Conservation (phyloP, 2,329 filamentous ascomycete genomes). For the Exophiala xenobiotica region DNA sequence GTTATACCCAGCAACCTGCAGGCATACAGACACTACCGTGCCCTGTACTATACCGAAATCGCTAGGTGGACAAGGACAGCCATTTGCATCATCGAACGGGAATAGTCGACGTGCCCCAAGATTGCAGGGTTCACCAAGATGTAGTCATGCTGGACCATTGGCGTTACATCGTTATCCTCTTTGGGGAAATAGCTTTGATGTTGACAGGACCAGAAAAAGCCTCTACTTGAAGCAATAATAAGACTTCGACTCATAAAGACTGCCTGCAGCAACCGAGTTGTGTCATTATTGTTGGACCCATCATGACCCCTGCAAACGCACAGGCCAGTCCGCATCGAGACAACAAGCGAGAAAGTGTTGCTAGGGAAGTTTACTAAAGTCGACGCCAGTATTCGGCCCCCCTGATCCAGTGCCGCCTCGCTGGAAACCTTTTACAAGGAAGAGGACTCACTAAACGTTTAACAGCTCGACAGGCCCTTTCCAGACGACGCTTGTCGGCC, state of each 20-base stretch:
- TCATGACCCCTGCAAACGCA: not conserved
- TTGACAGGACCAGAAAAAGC: not conserved
- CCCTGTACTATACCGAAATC: not conserved
- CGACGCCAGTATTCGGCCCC: not conserved
- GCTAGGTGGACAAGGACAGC: not conserved
- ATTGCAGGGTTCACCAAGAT: not conserved
- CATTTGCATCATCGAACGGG: not conserved
- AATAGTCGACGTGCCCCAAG: not conserved
- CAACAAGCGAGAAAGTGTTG: not conserved
- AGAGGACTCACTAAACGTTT: no score
- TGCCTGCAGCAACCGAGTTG: not conserved
- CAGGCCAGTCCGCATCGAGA: not conserved
- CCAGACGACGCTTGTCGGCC: not conserved
- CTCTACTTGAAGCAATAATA: not conserved
- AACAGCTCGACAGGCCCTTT: no score
- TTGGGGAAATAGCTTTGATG: slow-evolving; percentile 2
- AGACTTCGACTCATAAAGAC: not conserved
- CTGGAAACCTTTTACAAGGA: not conserved
- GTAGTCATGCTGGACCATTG: slow-evolving; percentile 10
- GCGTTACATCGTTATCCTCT: slow-evolving; percentile 13
- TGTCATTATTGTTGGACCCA: not conserved
- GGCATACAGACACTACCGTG: not conserved
- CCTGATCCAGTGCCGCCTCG: not conserved
- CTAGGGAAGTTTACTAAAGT: not conserved
- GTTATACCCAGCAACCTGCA: not conserved